Evolutionary conservation across 768 basidiomycete genomes (phyloP), one percentile per base, ranked within the genome.

Genomic region (Amanita thiersii): DNA sequence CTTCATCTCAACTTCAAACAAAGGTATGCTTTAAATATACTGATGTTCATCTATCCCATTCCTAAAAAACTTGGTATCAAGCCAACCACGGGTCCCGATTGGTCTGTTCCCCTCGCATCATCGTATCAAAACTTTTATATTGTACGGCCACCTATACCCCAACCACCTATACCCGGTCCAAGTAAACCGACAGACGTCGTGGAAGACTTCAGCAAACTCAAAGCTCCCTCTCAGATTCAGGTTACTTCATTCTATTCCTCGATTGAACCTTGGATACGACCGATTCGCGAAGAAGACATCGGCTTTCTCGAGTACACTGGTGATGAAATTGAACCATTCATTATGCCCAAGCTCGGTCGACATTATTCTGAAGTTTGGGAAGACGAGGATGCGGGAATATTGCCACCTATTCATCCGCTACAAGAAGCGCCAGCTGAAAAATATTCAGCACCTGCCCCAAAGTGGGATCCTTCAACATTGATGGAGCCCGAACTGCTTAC

Each of bases 291-390:
- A 61, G 96, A 98, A 60, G 96, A 99, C 55, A 65, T 98, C 20
- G 94, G 94, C 2, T 93, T 91, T 60, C 70, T 99, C 39, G 86
- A 89, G 46, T 86, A 86, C 53, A 81, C 82, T 8, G 86, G 76
- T n/a, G 92, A 97, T 53, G 92, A 96, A 47, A 69, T 87, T 6
- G 87, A 91, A 44, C 84, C 89, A 0, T 96, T 77, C 53, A 61
- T 89, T 24, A 77, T 93, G 62, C 94, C 94, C 20, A 77, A 83
- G 43, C 73, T 96, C 1, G 94, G 75, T 15, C 70, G 80, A 50
- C 92, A 94, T 61, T 99, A 97, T 53, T 64, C 78, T 24, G 87
- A 94, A 39, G 70, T 82, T 0, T 99, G 94, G 93, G 93, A 93
- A 48, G 91, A 96, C 52, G 81, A 89, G 55, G 94, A 99, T 57